These are phyloP conservation scores for Ajuga chamaepitys DNA, from an alignment of 257 asterid genomes.

Conservation along the genomic window DNA sequence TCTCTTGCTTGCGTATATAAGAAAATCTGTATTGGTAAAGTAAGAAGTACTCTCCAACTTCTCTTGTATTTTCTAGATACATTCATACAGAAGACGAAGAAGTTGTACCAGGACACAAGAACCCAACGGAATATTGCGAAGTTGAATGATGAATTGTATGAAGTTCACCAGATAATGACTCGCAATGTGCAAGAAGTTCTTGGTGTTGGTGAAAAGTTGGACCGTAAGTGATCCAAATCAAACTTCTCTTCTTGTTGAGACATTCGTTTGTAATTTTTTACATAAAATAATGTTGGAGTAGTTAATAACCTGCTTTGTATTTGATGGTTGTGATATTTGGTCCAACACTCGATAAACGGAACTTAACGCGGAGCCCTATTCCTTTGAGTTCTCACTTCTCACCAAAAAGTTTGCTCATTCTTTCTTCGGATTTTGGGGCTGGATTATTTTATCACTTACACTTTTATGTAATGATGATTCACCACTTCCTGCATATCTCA, in stretches of 20 bases:
- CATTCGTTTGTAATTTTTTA: neutral
- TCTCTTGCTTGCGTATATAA: neutral
- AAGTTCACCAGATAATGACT: slow-evolving; percentile 98
- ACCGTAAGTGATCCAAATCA: slow-evolving; percentile 52
- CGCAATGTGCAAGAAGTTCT: slow-evolving; percentile 99
- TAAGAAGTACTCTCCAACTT: neutral
- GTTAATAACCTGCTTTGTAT: neutral
- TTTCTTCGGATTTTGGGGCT: slow-evolving; percentile 1
- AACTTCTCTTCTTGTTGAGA: neutral
- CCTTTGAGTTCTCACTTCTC: neutral
- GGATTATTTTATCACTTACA: neutral
- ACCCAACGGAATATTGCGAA: slow-evolving; percentile 80
- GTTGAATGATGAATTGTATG: slow-evolving; percentile 97
- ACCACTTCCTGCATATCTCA: neutral
- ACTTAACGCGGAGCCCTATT: neutral
- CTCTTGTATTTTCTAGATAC: slow-evolving; percentile 47
- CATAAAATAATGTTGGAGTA: neutral
- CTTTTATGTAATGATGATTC: neutral
- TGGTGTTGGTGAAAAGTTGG: slow-evolving; percentile 97
- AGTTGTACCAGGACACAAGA: slow-evolving; percentile 91
- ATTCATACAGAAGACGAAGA: slow-evolving; percentile 87
- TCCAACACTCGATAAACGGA: neutral
- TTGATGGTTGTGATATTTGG: neutral
- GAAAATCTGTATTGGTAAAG: neutral
- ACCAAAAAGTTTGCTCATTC: neutral